Conservation (phyloP, 345 rosid species). For the Angophora floribunda region DNA sequence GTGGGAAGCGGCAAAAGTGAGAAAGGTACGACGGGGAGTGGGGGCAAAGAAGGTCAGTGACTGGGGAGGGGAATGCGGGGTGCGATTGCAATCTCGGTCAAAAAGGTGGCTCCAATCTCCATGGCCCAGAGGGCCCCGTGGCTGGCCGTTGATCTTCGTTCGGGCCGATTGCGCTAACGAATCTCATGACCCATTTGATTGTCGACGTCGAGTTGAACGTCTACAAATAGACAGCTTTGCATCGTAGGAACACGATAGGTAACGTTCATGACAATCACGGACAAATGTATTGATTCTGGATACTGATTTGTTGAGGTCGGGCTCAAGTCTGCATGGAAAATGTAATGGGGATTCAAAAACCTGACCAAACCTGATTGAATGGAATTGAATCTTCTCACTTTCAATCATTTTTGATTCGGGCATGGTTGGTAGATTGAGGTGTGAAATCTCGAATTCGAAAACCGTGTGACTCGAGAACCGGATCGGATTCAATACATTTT, state of each 20-base stretch:
- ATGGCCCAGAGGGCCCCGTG: background rate
- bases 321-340: background rate
- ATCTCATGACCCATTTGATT: background rate
- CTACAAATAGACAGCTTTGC: background rate
- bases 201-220: background rate
- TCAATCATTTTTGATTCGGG: background rate
- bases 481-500: background rate
- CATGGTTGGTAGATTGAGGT: background rate
- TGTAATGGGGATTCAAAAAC: background rate
- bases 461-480: background rate
- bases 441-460: background rate
- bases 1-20: background rate
- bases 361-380: rapidly evolving
- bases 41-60: background rate
- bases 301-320: background rate
- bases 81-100: background rate
- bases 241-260: background rate
- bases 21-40: background rate
- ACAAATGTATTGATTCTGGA: background rate
- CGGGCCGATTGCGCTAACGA: background rate
- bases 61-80: background rate
- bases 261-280: rapidly evolving
- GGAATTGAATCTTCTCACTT: background rate
- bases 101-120: background rate
- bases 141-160: background rate